Evolutionary conservation across 2,329 filamentous ascomycete species (phyloP), one percentile per base, ranked within the genome.

Genomic region (Ophiostoma piceae): DNA sequence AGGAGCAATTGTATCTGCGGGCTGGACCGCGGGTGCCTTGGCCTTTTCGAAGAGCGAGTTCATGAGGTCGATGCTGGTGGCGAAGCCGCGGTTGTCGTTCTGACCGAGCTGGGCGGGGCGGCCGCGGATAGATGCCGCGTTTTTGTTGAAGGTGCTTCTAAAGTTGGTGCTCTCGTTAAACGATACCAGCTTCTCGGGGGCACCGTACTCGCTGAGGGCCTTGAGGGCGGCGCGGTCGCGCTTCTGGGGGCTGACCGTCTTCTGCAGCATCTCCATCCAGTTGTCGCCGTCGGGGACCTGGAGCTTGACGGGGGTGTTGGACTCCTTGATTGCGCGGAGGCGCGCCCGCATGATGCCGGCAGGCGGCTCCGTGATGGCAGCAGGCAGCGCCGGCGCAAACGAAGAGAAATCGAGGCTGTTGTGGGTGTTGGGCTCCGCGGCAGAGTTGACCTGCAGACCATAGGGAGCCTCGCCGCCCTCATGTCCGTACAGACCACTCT

Each of bases 41-140:
- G 88, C 84, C 79, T 90, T 87, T 78, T 91, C 90, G 79, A 96
- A 97, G 70, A 97, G 83, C 66, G 92, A 96, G 78, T 96, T 94
- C 92, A 97, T 97, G 78, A 97, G 83, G 82, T 97, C 95, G 80
- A 98, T 96, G 76, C 91, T 94, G 26, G 91, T 97, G 26, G 88
- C 86, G 79, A 97, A 94, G 0, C 90, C 89, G 73, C 87, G 87
- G 69, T 85, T 83, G 74, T 87, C 84, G 54, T 79, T 72, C 22
- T 79, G 39, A 4, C 39, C 39, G 3, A 41, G 76, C 51, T 78
- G 72, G 32, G 79, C 76, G 35, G 77, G 73, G 54, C 77, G 77
- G 57, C 77, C 78, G 69, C 78, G 80, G 35, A 37, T 64, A 22
- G 75, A 73, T 0, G 75, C 74, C 7, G 74, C 71, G 5, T 75